Evolutionary conservation across 2,329 filamentous ascomycete genomes (phyloP), one percentile per base, ranked within the genome.

Genomic region (Aspergillus pseudoviridinutans): DNA sequence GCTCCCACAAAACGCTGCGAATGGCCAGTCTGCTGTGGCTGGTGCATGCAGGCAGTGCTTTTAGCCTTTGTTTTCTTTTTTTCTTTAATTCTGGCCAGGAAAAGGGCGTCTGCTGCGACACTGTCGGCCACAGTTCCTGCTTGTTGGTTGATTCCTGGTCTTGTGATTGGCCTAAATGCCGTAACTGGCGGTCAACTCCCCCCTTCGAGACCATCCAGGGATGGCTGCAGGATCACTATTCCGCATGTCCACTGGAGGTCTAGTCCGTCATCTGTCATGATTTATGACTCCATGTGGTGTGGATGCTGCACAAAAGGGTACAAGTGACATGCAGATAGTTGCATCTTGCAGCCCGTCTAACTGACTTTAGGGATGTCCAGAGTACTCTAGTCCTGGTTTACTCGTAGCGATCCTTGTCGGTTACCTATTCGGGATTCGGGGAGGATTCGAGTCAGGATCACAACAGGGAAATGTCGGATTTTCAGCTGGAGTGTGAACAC

Each of bases 31-130:
- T 54, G 35, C 49, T 54, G 58, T 55, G 50, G 50, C 50, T 51
- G 50, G 24, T 51, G 51, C 53, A 56, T 49, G 49, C 54, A 58
- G 60, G 60, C 60, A 57, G 60, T 62, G 60, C 51, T 42, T 49
- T 52, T 55, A 54, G 24, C 2, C 20, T 24, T 9, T 47, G 9
- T 6, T 14, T 47, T 12, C 3, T 25, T 22, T 22, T 22, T 22
- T 22, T 22, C 22, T 22, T 22, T 17, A 27, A 25, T 47, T 10
- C 44, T 25, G 22, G 25, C 12, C 3, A 27, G 22, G 44, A 47
- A 47, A 25, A 57, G 49, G 50, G 50, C 55, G 51, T 12, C 53
- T 53, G 35, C 47, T 54, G 56, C 53, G 52, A 58, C 53, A 54
- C 25, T 54, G n/a, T 42, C 51, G 53, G 56, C 24, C 35, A 24